Base-by-base conservation (phyloP, 106 monocot species). In the Alisma plantagoaquatica region DNA sequence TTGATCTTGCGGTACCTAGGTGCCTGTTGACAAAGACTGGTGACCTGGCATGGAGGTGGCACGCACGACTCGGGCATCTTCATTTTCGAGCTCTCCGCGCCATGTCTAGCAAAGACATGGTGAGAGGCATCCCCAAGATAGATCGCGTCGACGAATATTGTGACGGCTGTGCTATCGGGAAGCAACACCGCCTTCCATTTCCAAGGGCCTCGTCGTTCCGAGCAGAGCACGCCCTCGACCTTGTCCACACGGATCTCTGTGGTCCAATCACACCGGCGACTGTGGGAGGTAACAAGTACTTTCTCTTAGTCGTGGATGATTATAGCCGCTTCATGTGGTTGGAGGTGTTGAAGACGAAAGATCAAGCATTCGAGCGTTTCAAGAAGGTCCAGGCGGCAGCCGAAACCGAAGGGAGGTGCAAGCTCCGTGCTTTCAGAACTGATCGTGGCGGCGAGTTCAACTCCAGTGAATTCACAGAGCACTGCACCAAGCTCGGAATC, bases 231-330 rank as follows among this genome's bases (percentile, higher is more conserved):
- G 2, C 5, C 1, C 49, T 67, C 0, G 29, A 58, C 12, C 32
- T 73, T 2, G 31, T 73, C 1, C 72, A 73, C 29, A 23, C 41
- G 0, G 51, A 73, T 51, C 44, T 73, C 11, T 65, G 65, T 29
- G 58, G 64, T 3, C 72, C 63, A 17, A 72, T 72, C 10, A 51
- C 25, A 12, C 56, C 72, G 0, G 20, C 10, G 3, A 32, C 57
- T 1, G 12, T 9, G 3, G 27, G 31, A 8, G 19, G 17, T 0
- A 14, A 25, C 2, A 50, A 26, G 21, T 57, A 57, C 27, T 56
- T 54, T 20, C 17, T 70, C 1, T 17, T 14, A 16, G 32, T 70
- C 28, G 58, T 56, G 41, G 70, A 70, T 2, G 62, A n/a, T n/a
- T n/a, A n/a, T n/a, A n/a, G n/a, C n/a, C n/a, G n/a, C n/a, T n/a